phyloP scores from a whole-genome alignment of 805 yeast species.

The Wickerhamomyces rabaulensis region DNA sequence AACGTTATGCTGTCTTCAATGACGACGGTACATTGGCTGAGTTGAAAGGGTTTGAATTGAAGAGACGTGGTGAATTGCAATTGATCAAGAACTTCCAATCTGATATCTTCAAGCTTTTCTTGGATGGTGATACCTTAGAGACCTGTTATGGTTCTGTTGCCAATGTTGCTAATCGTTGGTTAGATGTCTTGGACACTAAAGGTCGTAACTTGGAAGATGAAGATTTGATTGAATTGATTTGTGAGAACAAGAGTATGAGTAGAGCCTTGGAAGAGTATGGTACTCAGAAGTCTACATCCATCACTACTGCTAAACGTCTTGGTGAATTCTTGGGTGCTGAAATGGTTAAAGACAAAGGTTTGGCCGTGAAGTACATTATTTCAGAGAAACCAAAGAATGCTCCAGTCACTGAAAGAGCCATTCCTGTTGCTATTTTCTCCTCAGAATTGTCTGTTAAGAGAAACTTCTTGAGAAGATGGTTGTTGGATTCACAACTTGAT shows the following conservation, averaged over 20 bases:
- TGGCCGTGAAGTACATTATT: conserved; percentile 91
- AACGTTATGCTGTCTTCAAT: conserved; percentile 95
- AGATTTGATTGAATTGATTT: conserved; percentile 89
- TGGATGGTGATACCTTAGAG: conserved; percentile 77
- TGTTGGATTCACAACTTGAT: conserved; percentile 68
- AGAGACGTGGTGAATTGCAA: conserved; percentile 94
- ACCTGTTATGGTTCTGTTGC: conserved; percentile 88
- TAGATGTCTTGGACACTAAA: conserved; percentile 83
- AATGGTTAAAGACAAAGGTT: conserved; percentile 91
- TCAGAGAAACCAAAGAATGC: conserved; percentile 77
- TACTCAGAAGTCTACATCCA: conserved; percentile 87
- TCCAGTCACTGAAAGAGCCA: conserved; percentile 93
- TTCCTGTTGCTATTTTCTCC: conserved; percentile 93
- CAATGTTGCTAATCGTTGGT: conserved; percentile 89
- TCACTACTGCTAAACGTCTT: conserved; percentile 88
- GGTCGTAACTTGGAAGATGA: conserved; percentile 89
- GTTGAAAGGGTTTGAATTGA: conserved; percentile 92
- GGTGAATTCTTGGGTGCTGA: conserved; percentile 95
- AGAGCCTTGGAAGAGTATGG: conserved; percentile 87
- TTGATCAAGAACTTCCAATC: conserved; percentile 92
- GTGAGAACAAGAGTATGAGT: conserved; percentile 95
- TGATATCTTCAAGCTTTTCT: conserved; percentile 85
- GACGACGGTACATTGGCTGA: conserved; percentile 93
- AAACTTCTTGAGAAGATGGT: conserved; percentile 79
- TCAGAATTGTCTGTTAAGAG: conserved; percentile 70